Percentiles rank a stretch among this genome's conserved stretches.
phyloP scores from a whole-genome alignment of 257 asterid species.

The Solanum bulbocastanum region DNA sequence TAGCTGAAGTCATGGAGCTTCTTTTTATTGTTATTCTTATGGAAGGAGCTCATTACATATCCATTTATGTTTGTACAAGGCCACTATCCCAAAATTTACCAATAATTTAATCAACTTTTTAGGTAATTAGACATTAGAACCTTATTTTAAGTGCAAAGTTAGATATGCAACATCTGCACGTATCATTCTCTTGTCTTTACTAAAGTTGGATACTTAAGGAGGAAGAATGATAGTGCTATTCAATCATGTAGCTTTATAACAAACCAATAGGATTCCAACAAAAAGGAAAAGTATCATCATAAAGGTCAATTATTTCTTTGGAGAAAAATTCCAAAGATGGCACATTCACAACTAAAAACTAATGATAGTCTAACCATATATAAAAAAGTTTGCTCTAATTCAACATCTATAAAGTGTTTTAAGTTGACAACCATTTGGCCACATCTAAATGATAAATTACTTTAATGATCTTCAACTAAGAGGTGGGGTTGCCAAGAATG shows the following conservation, averaged over 20 bases:
- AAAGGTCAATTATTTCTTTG: background rate
- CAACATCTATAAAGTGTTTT: background rate
- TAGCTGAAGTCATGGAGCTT: background rate
- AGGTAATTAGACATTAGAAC: background rate
- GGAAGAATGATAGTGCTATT: background rate
- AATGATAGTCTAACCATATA: background rate
- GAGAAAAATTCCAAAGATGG: background rate
- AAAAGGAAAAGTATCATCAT: background rate
- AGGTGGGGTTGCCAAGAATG: background rate
- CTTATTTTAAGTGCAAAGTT: background rate
- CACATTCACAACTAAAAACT: background rate
- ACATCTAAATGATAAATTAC: background rate
- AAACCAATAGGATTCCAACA: background rate
- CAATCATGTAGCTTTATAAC: background rate
- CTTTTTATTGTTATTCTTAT: background rate
- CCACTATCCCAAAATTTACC: background rate
- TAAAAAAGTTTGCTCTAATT: background rate
- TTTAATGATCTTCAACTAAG: background rate
- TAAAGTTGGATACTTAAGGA: background rate
- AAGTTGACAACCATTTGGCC: background rate
- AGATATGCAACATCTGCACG: background rate
- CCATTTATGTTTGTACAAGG: background rate
- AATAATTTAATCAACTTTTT: background rate
- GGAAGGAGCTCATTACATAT: background rate
- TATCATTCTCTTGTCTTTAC: background rate